A percentile compares a stretch with the other conserved stretches of the same genome.
Conservation (phyloP, 2,329 filamentous ascomycete genomes). For the Talaromyces sp. region DNA sequence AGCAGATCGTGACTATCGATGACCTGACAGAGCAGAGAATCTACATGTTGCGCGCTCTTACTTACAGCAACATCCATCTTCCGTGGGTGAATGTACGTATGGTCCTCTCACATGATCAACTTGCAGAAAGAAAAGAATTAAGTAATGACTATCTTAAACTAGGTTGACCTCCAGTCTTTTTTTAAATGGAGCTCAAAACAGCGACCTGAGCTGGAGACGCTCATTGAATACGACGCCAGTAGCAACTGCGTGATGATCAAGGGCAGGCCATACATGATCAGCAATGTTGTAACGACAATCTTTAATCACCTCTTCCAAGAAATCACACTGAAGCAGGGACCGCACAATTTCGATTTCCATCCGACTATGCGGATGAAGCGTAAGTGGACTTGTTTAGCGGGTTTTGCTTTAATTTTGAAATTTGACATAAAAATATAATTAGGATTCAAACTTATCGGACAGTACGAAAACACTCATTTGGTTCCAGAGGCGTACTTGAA, state of each 20-base stretch:
- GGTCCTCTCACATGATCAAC: background rate
- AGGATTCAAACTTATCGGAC: background rate
- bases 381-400: background rate
- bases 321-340: background rate
- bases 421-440: too few relatives aligned
- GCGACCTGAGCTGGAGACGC: background rate
- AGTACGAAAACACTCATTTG: background rate
- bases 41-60: background rate
- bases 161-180: background rate
- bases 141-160: background rate
- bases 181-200: background rate
- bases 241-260: background rate
- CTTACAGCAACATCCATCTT: background rate
- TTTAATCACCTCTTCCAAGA: background rate
- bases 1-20: background rate
- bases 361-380: background rate
- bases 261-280: background rate
- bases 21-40: background rate
- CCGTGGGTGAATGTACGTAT: background rate
- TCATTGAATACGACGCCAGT: background rate
- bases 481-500: background rate
- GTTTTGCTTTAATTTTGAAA: background rate
- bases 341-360: background rate
- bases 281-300: background rate
- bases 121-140: background rate